Percentiles rank a stretch among this genome's conserved stretches.
Evolutionary conservation across 768 basidiomycete genomes (phyloP).

Genomic region (Termitomyces heimii): DNA sequence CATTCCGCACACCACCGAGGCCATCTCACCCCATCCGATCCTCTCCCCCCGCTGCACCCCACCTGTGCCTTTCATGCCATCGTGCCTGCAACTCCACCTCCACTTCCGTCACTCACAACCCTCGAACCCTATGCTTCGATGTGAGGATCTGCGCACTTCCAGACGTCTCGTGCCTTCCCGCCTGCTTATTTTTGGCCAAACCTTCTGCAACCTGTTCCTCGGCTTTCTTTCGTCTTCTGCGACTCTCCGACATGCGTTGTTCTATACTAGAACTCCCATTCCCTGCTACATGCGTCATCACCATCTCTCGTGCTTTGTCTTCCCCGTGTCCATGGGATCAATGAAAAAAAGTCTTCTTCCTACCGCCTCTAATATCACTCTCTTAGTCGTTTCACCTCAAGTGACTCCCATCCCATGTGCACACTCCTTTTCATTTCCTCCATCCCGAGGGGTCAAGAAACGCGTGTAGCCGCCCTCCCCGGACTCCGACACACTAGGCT

Average conservation of each 20-base stretch:
- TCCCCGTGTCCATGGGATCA: neutral
- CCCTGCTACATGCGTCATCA: neutral
- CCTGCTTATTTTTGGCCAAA: neutral
- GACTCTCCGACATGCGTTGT: neutral
- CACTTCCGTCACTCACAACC: neutral
- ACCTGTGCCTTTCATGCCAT: too few relatives aligned
- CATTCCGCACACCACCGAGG: neutral
- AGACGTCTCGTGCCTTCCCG: neutral
- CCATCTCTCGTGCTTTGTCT: neutral
- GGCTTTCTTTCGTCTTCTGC: neutral
- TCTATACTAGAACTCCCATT: neutral
- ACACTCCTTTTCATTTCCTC: neutral
- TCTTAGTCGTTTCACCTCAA: neutral
- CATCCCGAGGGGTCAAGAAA: neutral
- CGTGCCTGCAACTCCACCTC: neutral
- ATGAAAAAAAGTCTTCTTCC: neutral
- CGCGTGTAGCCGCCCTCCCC: neutral
- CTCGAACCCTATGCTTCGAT: neutral
- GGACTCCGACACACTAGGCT: neutral
- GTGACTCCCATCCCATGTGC: neutral
- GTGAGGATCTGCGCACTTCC: slow-evolving; percentile 1
- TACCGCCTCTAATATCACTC: neutral
- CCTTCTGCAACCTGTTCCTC: neutral
- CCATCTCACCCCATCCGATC: neutral
- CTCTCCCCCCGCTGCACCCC: neutral